Percentiles rank a stretch among this genome's conserved stretches.
phyloP scores from a whole-genome alignment of 768 basidiomycete genomes.

The Russula sp. region DNA sequence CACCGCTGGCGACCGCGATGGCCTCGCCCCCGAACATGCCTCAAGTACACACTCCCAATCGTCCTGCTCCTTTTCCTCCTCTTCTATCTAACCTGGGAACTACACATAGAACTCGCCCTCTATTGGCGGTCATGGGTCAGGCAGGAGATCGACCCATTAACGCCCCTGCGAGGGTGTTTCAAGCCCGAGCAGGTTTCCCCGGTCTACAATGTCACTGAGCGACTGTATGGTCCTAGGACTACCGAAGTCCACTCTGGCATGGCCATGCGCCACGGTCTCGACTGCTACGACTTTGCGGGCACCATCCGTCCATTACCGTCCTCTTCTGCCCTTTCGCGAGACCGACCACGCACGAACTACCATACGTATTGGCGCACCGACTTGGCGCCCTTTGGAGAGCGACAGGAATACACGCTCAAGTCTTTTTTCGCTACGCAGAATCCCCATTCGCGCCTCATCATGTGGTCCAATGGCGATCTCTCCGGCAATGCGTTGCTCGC shows the following conservation, averaged over 20 bases:
- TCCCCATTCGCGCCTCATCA: conserved; percentile 57
- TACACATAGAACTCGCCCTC: conserved; percentile 81
- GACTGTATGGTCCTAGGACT: conserved; percentile 59
- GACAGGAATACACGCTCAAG: conserved; percentile 89
- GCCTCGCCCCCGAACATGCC: conserved; percentile 17
- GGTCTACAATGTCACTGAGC: conserved; percentile 63
- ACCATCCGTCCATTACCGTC: conserved; percentile 49
- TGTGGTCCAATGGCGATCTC: conserved; percentile 92
- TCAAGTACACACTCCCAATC: conserved; percentile 29
- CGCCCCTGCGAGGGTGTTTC: conserved; percentile 74
- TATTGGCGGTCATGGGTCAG: conserved; percentile 75
- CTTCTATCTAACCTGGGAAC: conserved; percentile 50
- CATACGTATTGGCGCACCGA: conserved; percentile 96
- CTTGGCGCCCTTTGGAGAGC: conserved; percentile 70
- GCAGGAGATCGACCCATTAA: conserved; percentile 62
- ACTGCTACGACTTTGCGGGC: conserved; percentile 91
- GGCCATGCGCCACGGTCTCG: conserved; percentile 71
- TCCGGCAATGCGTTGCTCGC: conserved; percentile 53
- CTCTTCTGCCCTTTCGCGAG: background rate
- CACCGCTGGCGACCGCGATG: conserved; percentile 5
- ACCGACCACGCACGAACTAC: conserved; percentile 57
- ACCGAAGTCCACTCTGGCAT: conserved; percentile 81
- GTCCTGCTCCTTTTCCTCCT: conserved; percentile 26
- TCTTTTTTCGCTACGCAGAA: conserved; percentile 94
- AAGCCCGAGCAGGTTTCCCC: conserved; percentile 55